Evolutionary conservation across 495 filamentous ascomycete species (phyloP), one percentile per base, ranked within the genome.

Genomic region (Copromyces sp.): DNA sequence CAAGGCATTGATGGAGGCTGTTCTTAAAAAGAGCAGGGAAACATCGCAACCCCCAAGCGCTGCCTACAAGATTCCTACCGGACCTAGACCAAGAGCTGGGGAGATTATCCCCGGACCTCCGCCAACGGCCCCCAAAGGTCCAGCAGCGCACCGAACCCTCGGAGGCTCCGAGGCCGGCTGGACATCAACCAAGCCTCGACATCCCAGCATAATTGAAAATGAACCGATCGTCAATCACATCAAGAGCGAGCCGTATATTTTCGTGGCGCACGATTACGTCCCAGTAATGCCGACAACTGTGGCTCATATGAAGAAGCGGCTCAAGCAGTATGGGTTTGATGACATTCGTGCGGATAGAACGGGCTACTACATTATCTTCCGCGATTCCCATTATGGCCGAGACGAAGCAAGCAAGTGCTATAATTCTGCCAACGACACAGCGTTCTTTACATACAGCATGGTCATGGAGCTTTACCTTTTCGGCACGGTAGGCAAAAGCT

Each of bases 381-480:
- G 91, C 68, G 91, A 93, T 75, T 91, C 88, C 16, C 84, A 86
- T 39, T 81, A 87, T 42, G 96, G 96, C 24, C 90, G 94, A 72
- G 84, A 90, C 68, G 93, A 97, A 79, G 90, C 92, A 12, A 88
- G 90, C 41, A 86, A 90, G 59, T 98, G 94, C 80, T 93, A 87
- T 75, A 84, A 87, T 69, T 83, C 88, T 42, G 91, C 90, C 71
- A 87, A 97, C 79, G 89, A 90, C 78, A 88, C 89, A 37, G 85
- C 89, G 2, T 86, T 99, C 65, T 98, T 99, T 84, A 97, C 89
- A 6, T 98, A 98, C 78, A 89, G 87, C 70, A 93, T 99, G 93
- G 89, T 89, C 53, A 97, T 99, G 94, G 90, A 94, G 78, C 89
- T 90, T 74, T 89, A 94, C 83, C 88, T 47, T 81, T 87, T 76